Evolutionary conservation across 2,329 filamentous ascomycete species (phyloP).

Genomic region (Taxawa tesnikishii): DNA sequence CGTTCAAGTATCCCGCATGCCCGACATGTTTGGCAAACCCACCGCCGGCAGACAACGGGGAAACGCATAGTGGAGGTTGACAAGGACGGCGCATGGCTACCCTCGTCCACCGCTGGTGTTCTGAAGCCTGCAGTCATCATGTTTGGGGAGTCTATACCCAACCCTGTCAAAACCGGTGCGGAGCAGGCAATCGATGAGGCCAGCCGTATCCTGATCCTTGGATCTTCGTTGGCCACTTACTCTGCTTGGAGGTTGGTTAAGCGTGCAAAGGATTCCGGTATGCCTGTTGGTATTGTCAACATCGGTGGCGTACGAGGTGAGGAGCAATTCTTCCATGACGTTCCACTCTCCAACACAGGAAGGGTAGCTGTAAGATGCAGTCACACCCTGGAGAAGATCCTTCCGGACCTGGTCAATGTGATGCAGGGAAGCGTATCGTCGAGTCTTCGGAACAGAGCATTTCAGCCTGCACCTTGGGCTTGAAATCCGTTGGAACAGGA

Average conservation of each 20-base stretch:
- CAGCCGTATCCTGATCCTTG: slow-evolving; percentile 63
- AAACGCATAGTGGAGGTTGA: slow-evolving; percentile 54
- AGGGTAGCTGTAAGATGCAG: slow-evolving; percentile 25
- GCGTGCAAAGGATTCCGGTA: slow-evolving; percentile 65
- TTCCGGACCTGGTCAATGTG: slow-evolving; percentile 20
- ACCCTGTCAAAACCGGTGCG: slow-evolving; percentile 57
- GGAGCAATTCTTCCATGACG: slow-evolving; percentile 52
- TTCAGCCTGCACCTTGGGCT: slow-evolving; percentile 11
- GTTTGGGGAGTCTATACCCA: slow-evolving; percentile 83
- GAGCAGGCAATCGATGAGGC: slow-evolving; percentile 71
- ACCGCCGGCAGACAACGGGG: slow-evolving; percentile 43
- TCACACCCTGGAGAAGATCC: slow-evolving; percentile 26
- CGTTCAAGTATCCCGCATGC: slow-evolving; percentile 84
- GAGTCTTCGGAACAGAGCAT: neutral
- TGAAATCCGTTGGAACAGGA: too few relatives aligned
- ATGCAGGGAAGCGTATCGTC: slow-evolving; percentile 7
- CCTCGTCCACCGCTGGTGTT: slow-evolving; percentile 51
- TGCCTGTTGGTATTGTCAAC: slow-evolving; percentile 81
- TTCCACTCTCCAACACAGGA: slow-evolving; percentile 33
- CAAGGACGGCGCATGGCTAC: slow-evolving; percentile 64
- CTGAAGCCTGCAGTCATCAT: slow-evolving; percentile 90
- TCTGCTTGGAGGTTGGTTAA: slow-evolving; percentile 87
- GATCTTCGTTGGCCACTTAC: slow-evolving; percentile 87
- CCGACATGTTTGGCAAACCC: slow-evolving; percentile 62
- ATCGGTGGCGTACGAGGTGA: slow-evolving; percentile 74